Conservation (phyloP, 139 green algal species). For the Chlamydomonas sp. region DNA sequence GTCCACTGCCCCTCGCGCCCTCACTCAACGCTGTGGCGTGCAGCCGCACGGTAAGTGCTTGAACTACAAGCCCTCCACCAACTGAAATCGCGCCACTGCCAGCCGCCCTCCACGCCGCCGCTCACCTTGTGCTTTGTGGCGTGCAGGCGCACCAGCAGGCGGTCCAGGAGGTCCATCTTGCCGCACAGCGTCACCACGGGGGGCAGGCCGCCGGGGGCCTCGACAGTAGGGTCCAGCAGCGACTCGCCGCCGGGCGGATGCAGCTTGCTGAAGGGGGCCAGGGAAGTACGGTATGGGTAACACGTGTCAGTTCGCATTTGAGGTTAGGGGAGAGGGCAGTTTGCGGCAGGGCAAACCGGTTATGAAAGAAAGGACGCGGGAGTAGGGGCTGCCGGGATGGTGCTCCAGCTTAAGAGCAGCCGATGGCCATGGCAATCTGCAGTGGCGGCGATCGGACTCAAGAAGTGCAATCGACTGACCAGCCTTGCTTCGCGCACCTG, state of each 20-base stretch:
- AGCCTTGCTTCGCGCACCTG: slow-evolving; percentile 41
- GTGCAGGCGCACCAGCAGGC: slow-evolving; percentile 80
- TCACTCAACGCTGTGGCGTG: no score
- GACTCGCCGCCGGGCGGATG: slow-evolving; percentile 60
- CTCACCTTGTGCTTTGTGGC: slow-evolving; percentile 74
- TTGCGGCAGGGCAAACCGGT: not conserved
- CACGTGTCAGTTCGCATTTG: not conserved
- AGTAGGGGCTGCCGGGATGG: no score
- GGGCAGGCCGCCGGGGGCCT: slow-evolving; percentile 37
- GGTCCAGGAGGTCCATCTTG: slow-evolving; percentile 83
- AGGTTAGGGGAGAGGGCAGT: not conserved
- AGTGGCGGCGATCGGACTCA: not conserved
- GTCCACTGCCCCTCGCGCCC: no score
- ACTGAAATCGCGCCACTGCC: not conserved
- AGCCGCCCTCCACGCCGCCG: slow-evolving; percentile 10
- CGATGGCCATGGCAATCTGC: not conserved
- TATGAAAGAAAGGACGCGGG: not conserved
- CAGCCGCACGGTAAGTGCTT: no score
- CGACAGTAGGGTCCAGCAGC: slow-evolving; percentile 17
- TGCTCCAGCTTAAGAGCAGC: no score
- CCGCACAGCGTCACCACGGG: slow-evolving; percentile 66
- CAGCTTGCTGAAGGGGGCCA: slow-evolving; percentile 56
- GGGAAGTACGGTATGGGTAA: not conserved
- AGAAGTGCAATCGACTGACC: no score
- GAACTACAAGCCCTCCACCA: no score